Evolutionary conservation across 257 asterid species (phyloP).

Genomic region (Thymus quinquecostatus): DNA sequence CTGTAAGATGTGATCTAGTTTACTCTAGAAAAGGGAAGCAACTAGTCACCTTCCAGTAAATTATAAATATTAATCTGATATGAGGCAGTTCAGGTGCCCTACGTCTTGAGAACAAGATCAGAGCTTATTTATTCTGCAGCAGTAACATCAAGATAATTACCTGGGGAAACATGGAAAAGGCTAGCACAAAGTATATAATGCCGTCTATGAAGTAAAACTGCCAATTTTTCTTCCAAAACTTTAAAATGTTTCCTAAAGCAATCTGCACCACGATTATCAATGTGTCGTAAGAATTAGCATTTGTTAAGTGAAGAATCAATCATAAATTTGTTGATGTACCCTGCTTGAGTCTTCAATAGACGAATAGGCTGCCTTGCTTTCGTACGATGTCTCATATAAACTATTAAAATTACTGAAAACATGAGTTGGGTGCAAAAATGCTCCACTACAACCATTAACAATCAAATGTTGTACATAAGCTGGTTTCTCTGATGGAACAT

Average conservation of each 20-base stretch:
- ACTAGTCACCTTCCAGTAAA: slow-evolving; percentile 28
- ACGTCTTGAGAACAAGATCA: slow-evolving; percentile 7
- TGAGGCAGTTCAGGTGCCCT: neutral
- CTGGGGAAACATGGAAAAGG: slow-evolving; percentile 98
- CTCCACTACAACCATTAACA: slow-evolving; percentile 99
- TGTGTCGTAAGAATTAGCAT: slow-evolving; percentile 11
- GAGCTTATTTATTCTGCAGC: slow-evolving; percentile 3
- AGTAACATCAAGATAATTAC: slow-evolving; percentile 40
- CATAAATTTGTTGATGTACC: slow-evolving; percentile 46
- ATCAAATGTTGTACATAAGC: slow-evolving; percentile 84
- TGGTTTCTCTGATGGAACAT: slow-evolving; percentile 78
- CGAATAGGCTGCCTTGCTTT: slow-evolving; percentile 88
- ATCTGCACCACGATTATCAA: slow-evolving; percentile 57
- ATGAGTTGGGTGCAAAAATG: slow-evolving; percentile 98
- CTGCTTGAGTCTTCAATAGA: slow-evolving; percentile 98
- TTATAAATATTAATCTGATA: slow-evolving; percentile 1
- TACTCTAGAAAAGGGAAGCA: slow-evolving; percentile 63
- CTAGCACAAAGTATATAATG: slow-evolving; percentile 79
- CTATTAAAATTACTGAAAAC: slow-evolving; percentile 76
- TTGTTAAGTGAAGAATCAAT: slow-evolving; percentile 4
- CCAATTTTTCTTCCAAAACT: slow-evolving; percentile 99
- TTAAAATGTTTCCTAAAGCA: slow-evolving; percentile 96
- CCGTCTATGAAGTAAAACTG: slow-evolving; percentile 97
- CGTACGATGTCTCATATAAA: slow-evolving; percentile 65
- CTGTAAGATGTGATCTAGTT: slow-evolving; percentile 86